Evolutionary conservation across 139 green algal genomes (phyloP).

Genomic region (Nannochloris sp.): DNA sequence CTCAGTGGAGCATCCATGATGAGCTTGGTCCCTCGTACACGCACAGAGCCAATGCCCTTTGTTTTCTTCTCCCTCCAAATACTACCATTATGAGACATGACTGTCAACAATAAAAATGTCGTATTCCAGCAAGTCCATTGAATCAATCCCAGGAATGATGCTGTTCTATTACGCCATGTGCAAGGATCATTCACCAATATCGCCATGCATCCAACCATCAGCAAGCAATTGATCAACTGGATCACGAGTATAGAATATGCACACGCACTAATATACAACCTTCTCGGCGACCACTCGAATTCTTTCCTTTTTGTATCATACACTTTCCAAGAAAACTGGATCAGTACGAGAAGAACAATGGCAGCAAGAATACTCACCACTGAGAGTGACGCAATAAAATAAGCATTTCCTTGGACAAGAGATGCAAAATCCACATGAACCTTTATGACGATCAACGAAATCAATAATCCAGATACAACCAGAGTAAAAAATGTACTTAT

Average conservation of each 20-base stretch:
- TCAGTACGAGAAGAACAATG: neutral
- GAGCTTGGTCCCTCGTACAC: neutral
- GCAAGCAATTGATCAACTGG: constrained; percentile 4
- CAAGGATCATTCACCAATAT: neutral
- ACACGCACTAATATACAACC: neutral
- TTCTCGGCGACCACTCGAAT: neutral
- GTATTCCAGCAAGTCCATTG: constrained; percentile 9
- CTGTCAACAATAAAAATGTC: constrained; percentile 8
- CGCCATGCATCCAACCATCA: neutral
- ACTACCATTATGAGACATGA: constrained; percentile 2
- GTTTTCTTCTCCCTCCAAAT: constrained; percentile 4
- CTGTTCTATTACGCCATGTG: neutral
- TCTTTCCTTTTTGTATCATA: neutral
- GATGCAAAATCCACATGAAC: too few species aligned
- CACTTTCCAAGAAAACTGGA: neutral
- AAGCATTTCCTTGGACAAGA: too few species aligned
- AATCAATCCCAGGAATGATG: constrained; percentile 6
- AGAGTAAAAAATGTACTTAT: neutral
- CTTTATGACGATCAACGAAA: too few species aligned
- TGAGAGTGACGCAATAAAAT: too few species aligned
- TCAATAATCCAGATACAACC: too few species aligned
- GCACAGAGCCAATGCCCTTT: neutral
- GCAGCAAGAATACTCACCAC: neutral
- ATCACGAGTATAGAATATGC: neutral
- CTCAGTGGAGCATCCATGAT: constrained; percentile 11